Percentiles rank a stretch among this genome's conserved stretches.
Evolutionary conservation across 2,329 filamentous ascomycete genomes (phyloP).

Genomic region (Fusarium nurragi): DNA sequence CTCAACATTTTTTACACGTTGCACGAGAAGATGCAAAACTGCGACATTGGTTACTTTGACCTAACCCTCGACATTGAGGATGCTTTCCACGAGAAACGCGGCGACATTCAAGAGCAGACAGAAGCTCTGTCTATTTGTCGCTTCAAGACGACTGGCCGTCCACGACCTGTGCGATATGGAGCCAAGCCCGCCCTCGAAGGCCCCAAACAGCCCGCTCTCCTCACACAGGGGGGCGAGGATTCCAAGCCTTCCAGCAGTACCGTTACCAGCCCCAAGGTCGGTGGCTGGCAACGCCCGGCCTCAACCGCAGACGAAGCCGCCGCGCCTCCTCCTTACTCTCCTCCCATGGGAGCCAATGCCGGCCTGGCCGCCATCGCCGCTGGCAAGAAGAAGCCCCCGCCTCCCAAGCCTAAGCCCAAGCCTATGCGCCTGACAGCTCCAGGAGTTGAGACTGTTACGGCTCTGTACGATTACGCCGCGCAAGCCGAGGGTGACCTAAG

Average conservation of each 20-base stretch:
- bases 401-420: constrained; percentile 76
- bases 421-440: constrained; percentile 75
- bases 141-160: constrained; percentile 87
- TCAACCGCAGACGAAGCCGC: constrained; percentile 59
- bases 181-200: constrained; percentile 64
- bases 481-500: constrained; percentile 94
- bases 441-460: constrained; percentile 81
- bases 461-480: constrained; percentile 94
- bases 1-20: constrained; percentile 99
- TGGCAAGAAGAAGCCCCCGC: constrained; percentile 74
- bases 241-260: constrained; percentile 37
- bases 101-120: constrained; percentile 84
- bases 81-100: constrained; percentile 88
- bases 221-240: constrained; percentile 62
- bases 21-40: constrained; percentile 96
- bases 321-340: constrained; percentile 78
- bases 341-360: constrained; percentile 51
- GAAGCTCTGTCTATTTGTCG: constrained; percentile 87
- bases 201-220: constrained; percentile 59
- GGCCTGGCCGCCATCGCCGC: constrained; percentile 60
- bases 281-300: constrained; percentile 49
- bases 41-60: constrained; percentile 98
- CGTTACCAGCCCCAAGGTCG: constrained; percentile 43
- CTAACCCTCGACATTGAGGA: constrained; percentile 90
- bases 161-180: constrained; percentile 66